Evolutionary conservation across 192 early-diverging fungal species (phyloP), one percentile per base, ranked within the genome.

Genomic region (Backusella mclennaniae): DNA sequence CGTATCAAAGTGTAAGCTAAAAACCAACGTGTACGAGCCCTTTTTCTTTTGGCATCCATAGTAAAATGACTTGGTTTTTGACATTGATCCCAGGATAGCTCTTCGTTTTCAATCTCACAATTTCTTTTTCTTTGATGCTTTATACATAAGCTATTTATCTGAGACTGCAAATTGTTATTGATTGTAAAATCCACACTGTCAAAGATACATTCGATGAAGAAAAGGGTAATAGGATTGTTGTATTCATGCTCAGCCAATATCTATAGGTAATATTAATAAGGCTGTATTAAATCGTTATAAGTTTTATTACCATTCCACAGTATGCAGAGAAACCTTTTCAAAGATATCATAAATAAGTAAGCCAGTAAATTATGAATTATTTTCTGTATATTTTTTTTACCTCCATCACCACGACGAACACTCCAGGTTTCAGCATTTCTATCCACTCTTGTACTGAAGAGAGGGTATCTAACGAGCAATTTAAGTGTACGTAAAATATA

Each of bases 381-480:
- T 5, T 26, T 14, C 9, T 35, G n/a, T 29, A 38, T 9, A 35
- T 33, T 4, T 1, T 8, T 11, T 42, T 49, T 67, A 75, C 82
- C 82, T 67, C 75, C 82, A 72, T 83, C 82, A n/a, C 82, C 82
- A 8, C 73, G 72, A 4, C 82, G 66, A 8, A 83, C 82, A 66
- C 76, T 76, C 82, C 82, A 83, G 8, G 78, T 83, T 46, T 83
- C 82, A 38, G 78, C 78, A 49, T 83, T 83, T 1, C 82, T 41
- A 66, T 83, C 82, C 0, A 83, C 78, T 14, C 82, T 75, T 39
- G 77, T 26, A 44, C 77, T 79, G 69, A 79, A 83, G 0, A 83
- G 41, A 11, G 82, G 77, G 35, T 80, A 83, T 31, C 82, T 36
- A n/a, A 83, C 29, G 0, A 77, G 12, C 15, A 83, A 56, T 29